Percentiles rank a stretch among this genome's conserved stretches.
phyloP scores from a whole-genome alignment of 129 eudicot genomes.

The Flaveria ramosissima region DNA sequence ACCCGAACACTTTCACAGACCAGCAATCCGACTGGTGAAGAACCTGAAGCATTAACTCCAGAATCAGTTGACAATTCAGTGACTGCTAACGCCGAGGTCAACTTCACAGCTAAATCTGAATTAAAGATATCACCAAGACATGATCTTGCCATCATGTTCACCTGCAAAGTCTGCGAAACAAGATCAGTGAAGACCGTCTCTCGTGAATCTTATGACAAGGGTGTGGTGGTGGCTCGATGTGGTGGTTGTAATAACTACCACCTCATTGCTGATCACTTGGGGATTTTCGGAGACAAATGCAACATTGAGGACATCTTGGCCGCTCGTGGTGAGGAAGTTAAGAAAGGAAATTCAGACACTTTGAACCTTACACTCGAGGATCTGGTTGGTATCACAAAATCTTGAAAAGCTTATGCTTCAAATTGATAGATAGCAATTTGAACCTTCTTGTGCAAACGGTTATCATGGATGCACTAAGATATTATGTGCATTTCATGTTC shows the following conservation, averaged over 20 bases:
- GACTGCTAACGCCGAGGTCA: slow-evolving; percentile 20
- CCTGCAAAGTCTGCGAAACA: slow-evolving; percentile 85
- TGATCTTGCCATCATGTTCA: slow-evolving; percentile 81
- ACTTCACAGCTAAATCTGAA: slow-evolving; percentile 51
- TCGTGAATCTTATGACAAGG: slow-evolving; percentile 87
- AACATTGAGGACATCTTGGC: slow-evolving; percentile 83
- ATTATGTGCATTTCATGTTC: too few species aligned
- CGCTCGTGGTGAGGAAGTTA: slow-evolving; percentile 85
- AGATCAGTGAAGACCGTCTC: slow-evolving; percentile 77
- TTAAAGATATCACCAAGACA: slow-evolving; percentile 75
- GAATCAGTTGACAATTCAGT: slow-evolving; percentile 26
- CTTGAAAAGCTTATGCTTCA: slow-evolving; percentile 9
- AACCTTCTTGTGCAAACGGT: too few species aligned
- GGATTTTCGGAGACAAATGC: slow-evolving; percentile 86
- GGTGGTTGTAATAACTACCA: slow-evolving; percentile 84
- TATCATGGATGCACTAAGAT: too few species aligned
- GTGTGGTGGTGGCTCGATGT: slow-evolving; percentile 86
- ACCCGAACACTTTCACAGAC: slow-evolving; percentile 47
- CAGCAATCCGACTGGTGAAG: slow-evolving; percentile 23
- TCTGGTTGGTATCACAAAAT: slow-evolving; percentile 64
- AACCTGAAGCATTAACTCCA: slow-evolving; percentile 36
- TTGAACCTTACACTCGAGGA: slow-evolving; percentile 91
- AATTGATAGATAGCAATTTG: not conserved
- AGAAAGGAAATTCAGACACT: slow-evolving; percentile 64
- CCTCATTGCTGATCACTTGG: slow-evolving; percentile 80